These are phyloP conservation scores for Mucor indicus DNA, from an alignment of 371 early-diverging fungal genomes.

Conservation along the genomic window DNA sequence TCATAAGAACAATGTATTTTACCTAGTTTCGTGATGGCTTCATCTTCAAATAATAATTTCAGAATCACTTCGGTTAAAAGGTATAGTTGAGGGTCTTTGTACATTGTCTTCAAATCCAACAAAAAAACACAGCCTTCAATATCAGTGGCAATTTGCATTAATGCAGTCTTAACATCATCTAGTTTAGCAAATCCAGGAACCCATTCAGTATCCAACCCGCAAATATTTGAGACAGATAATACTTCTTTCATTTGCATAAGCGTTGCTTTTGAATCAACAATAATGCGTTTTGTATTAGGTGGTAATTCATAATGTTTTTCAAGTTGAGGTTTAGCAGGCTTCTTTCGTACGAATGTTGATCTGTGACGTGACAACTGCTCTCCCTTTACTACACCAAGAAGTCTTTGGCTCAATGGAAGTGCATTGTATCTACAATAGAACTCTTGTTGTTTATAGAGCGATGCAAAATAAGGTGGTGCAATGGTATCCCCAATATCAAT, in stretches of 20 bases:
- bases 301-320: conserved; percentile 26
- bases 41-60: conserved; percentile 25
- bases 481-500: conserved; percentile 39
- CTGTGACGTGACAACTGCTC: conserved; percentile 33
- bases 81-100: conserved; percentile 20
- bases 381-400: conserved; percentile 33
- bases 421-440: conserved; percentile 33
- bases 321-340: conserved; percentile 2
- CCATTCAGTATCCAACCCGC: conserved; percentile 51
- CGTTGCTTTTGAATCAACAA: conserved; percentile 28
- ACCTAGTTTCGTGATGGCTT: conserved; percentile 31
- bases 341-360: conserved; percentile 12
- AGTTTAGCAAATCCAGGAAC: conserved; percentile 37
- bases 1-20: neutral
- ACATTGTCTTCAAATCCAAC: conserved; percentile 33
- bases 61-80: conserved; percentile 22
- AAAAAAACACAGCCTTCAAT: conserved; percentile 28
- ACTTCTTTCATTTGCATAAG: conserved; percentile 24
- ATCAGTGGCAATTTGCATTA: conserved; percentile 46
- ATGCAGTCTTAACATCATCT: conserved; percentile 22
- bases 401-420: conserved; percentile 25
- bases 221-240: conserved; percentile 14
- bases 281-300: conserved; percentile 11
- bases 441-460: conserved; percentile 23
- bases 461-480: conserved; percentile 40